Conservation (phyloP, 306 rosid genomes). For the Vigna trinervia region DNA sequence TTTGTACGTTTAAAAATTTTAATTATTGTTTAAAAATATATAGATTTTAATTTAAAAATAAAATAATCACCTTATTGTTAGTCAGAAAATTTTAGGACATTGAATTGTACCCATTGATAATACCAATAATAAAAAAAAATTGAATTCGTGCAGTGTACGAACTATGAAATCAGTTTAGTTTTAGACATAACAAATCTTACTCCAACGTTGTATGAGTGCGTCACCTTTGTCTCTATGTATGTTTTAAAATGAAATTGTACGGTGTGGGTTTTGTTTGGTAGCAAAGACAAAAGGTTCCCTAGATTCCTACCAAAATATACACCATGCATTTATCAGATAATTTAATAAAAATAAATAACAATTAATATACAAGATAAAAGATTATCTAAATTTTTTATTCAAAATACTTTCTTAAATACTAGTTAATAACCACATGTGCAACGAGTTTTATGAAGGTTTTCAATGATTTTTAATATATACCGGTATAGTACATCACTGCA, state of each 20-base stretch:
- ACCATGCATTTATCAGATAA: neutral
- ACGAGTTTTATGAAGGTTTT: too few relatives aligned
- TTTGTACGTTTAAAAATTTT: too few relatives aligned
- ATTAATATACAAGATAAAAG: too few relatives aligned
- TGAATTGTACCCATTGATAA: too few relatives aligned
- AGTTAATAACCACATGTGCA: too few relatives aligned
- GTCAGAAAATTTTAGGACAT: too few relatives aligned
- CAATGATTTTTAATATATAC: neutral
- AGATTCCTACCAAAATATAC: slow-evolving; percentile 20
- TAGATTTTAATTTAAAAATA: too few relatives aligned
- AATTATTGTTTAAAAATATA: too few relatives aligned
- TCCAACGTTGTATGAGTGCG: slow-evolving; percentile 12
- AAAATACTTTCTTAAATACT: too few relatives aligned
- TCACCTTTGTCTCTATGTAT: slow-evolving; percentile 13
- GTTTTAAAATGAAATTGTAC: neutral
- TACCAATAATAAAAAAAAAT: neutral
- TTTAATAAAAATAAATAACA: too few relatives aligned
- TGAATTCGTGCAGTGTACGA: neutral
- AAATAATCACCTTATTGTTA: too few relatives aligned
- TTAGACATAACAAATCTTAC: slow-evolving; percentile 10
- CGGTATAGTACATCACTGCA: neutral
- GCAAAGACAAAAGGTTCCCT: slow-evolving; percentile 14
- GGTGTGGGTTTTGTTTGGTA: slow-evolving; percentile 3
- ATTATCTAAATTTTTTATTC: too few relatives aligned
- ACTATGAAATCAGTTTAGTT: neutral